A percentile compares a stretch with the other conserved stretches of the same genome.
Evolutionary conservation across 179 eudicot species (phyloP).

Genomic region (Gypsophila paniculata): DNA sequence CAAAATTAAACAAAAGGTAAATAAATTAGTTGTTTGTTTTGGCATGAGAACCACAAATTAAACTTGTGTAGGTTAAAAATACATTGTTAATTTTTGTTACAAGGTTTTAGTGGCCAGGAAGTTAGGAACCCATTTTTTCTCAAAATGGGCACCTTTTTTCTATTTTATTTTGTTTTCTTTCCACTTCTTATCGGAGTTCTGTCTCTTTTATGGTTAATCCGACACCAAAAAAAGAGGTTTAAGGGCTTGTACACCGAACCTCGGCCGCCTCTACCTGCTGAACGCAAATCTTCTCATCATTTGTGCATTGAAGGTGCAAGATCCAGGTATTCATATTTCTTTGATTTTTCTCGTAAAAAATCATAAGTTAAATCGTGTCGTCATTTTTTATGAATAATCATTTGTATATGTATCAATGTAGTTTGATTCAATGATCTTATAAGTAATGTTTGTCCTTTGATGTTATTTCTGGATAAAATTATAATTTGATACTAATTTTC

Average conservation of each 20-base stretch:
- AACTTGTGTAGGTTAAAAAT: constrained; percentile 6
- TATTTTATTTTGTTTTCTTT: constrained; percentile 14
- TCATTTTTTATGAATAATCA: no score
- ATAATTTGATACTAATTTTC: no score
- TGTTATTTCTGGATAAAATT: no score
- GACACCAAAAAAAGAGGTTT: constrained; percentile 20
- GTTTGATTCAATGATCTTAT: no score
- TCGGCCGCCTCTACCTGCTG: constrained; percentile 20
- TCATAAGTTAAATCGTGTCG: not conserved
- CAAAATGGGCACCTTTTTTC: constrained; percentile 20
- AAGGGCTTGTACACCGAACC: constrained; percentile 14
- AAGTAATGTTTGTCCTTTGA: no score
- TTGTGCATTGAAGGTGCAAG: not conserved
- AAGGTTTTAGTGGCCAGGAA: constrained; percentile 10
- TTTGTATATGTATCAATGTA: no score
- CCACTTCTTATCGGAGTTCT: constrained; percentile 25
- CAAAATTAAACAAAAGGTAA: constrained; percentile 12
- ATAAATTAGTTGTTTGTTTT: constrained; percentile 19
- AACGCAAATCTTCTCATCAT: constrained; percentile 10
- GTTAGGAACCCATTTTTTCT: constrained; percentile 9
- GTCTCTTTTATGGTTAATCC: constrained; percentile 21
- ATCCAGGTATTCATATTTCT: constrained; percentile 6
- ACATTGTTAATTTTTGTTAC: not conserved
- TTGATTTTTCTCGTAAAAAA: not conserved
- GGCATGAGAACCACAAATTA: constrained; percentile 18